phyloP scores from a whole-genome alignment of 2,329 filamentous ascomycete species.

The Bipolaris bicolor region DNA sequence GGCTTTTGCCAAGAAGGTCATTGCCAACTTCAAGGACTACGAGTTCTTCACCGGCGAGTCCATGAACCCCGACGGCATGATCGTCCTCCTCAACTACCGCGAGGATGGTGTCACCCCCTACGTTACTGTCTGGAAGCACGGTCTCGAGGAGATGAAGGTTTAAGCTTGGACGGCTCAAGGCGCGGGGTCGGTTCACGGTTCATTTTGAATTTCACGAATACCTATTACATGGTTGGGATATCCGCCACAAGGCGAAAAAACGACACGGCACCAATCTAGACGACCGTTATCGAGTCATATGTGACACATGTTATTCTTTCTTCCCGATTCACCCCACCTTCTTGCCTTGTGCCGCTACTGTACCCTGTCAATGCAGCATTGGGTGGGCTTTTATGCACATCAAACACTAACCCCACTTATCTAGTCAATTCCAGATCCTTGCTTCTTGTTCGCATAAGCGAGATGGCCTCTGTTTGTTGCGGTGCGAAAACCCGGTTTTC shows the following conservation, averaged over 20 bases:
- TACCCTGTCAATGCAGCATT: neutral
- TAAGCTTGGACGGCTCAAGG: conserved; percentile 56
- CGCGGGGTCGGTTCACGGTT: conserved; percentile 28
- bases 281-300: conserved; percentile 27
- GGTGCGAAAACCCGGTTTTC: neutral
- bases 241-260: conserved; percentile 45
- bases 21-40: conserved; percentile 90
- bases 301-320: conserved; percentile 12
- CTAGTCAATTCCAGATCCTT: neutral
- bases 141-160: conserved; percentile 87
- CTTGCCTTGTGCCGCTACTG: neutral
- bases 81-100: conserved; percentile 95
- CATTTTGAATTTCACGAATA: conserved; percentile 46
- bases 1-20: conserved; percentile 80
- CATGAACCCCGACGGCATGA: conserved; percentile 94
- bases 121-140: conserved; percentile 94
- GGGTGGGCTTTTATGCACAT: neutral
- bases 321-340: neutral
- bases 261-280: conserved; percentile 39
- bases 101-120: conserved; percentile 93
- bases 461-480: neutral
- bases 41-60: conserved; percentile 92
- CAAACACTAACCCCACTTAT: neutral
- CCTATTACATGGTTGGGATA: conserved; percentile 48
- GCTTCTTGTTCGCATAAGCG: neutral